Conservation (phyloP, 805 yeast genomes). For the Starmerella bombicola region DNA sequence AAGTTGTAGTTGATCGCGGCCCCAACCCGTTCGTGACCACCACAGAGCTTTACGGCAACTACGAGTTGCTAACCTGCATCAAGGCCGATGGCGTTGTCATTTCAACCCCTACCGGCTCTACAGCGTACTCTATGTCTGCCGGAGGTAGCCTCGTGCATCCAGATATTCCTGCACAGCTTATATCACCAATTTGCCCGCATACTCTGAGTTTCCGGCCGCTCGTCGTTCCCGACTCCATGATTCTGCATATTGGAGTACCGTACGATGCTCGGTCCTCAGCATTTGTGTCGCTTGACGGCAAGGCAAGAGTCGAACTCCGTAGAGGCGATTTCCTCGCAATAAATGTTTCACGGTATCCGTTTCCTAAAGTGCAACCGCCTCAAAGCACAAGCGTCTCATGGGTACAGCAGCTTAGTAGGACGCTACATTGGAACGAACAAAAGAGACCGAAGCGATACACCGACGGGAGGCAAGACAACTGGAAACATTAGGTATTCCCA, state of each 20-base stretch:
- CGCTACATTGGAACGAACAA: slow-evolving; percentile 87
- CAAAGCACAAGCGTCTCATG: slow-evolving; percentile 51
- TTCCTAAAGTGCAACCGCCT: slow-evolving; percentile 67
- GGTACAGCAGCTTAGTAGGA: slow-evolving; percentile 62
- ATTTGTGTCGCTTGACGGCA: slow-evolving; percentile 95
- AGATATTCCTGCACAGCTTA: slow-evolving; percentile 79
- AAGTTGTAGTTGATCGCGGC: slow-evolving; percentile 83
- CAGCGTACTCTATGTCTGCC: slow-evolving; percentile 89
- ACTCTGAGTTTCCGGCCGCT: slow-evolving; percentile 88
- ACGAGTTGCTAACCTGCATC: slow-evolving; percentile 69
- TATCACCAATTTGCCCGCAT: slow-evolving; percentile 94
- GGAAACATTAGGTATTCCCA: too few species aligned
- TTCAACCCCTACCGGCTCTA: slow-evolving; percentile 93
- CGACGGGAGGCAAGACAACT: slow-evolving; percentile 8
- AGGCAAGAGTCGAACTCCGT: slow-evolving; percentile 64
- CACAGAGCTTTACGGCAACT: slow-evolving; percentile 82
- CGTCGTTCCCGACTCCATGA: slow-evolving; percentile 85
- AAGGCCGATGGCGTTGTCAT: slow-evolving; percentile 90
- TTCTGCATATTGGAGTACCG: slow-evolving; percentile 71
- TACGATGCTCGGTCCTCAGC: slow-evolving; percentile 75
- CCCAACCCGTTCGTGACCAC: slow-evolving; percentile 86
- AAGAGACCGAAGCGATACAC: slow-evolving; percentile 59
- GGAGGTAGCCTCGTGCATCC: slow-evolving; percentile 95
- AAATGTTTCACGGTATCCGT: slow-evolving; percentile 78
- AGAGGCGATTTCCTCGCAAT: slow-evolving; percentile 79